Conservation (phyloP, 1,139 yeast species). For the Zygosaccharomyces sapae region DNA sequence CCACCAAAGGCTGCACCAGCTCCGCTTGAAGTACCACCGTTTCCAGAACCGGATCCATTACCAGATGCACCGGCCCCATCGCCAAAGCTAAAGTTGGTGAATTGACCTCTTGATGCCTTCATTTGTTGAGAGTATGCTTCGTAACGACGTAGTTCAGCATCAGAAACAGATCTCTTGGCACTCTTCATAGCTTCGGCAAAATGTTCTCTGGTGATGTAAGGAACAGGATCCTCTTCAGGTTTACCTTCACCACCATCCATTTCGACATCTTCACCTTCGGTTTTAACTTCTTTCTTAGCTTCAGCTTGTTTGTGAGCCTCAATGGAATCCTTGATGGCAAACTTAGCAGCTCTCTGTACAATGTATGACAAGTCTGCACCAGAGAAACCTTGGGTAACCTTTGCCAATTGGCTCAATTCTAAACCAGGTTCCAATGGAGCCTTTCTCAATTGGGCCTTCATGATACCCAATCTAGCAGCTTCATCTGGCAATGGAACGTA, state of each 20-base stretch:
- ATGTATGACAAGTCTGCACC: conserved; percentile 98
- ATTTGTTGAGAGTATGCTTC: conserved; percentile 97
- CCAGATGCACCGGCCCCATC: conserved; percentile 45
- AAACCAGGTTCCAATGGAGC: conserved; percentile 98
- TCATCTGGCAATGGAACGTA: conserved; percentile 98
- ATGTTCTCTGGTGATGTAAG: conserved; percentile 86
- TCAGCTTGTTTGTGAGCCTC: conserved; percentile 66
- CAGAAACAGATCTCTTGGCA: conserved; percentile 94
- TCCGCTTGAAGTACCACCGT: conserved; percentile 27
- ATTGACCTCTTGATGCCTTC: conserved; percentile 92
- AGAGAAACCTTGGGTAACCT: conserved; percentile 90
- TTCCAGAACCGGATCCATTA: conserved; percentile 24
- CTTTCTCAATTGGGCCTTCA: conserved; percentile 94
- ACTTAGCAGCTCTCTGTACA: conserved; percentile 97
- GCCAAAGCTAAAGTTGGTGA: conserved; percentile 67
- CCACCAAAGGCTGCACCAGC: conserved; percentile 52
- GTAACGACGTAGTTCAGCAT: conserved; percentile 95
- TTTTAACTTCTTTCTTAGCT: conserved; percentile 56
- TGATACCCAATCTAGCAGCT: conserved; percentile 87
- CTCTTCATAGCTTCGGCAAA: conserved; percentile 99
- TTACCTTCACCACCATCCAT: conserved; percentile 47
- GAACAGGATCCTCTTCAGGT: conserved; percentile 84
- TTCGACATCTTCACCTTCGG: conserved; percentile 41
- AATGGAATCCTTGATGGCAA: conserved; percentile 95
- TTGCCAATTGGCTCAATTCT: conserved; percentile 82